Conservation (phyloP, 2,329 filamentous ascomycete species). For the Trichoderma gracile region DNA sequence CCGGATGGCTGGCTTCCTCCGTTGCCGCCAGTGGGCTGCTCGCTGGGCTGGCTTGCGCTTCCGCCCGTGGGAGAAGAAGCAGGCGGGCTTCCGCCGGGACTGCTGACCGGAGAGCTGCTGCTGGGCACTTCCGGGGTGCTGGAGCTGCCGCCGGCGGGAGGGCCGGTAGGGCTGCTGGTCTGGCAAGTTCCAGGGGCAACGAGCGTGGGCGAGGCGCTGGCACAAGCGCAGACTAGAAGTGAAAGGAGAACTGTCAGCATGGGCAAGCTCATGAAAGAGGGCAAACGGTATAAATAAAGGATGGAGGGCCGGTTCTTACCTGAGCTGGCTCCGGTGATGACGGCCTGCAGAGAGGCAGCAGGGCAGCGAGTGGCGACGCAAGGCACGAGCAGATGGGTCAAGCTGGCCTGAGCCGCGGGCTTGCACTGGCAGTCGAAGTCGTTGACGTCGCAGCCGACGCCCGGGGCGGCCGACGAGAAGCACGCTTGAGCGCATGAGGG, state of each 20-base stretch:
- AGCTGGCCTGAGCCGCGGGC: slow-evolving; percentile 29
- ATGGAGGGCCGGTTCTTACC: neutral
- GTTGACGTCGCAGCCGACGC: slow-evolving; percentile 32
- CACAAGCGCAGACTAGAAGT: slow-evolving; percentile 31
- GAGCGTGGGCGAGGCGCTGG: slow-evolving; percentile 16
- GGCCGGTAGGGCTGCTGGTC: no score
- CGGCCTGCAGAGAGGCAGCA: slow-evolving; percentile 29
- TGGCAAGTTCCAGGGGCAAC: no score
- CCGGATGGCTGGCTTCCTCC: slow-evolving; percentile 4
- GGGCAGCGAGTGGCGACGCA: slow-evolving; percentile 33
- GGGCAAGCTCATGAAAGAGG: no score
- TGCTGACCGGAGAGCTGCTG: neutral
- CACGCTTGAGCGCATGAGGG: slow-evolving; percentile 35
- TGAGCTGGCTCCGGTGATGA: slow-evolving; percentile 33
- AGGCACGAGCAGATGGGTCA: slow-evolving; percentile 33
- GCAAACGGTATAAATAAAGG: no score
- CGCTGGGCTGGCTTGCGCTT: neutral
- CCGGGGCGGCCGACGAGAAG: slow-evolving; percentile 34
- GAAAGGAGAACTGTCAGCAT: no score
- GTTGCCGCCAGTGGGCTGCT: slow-evolving; percentile 1
- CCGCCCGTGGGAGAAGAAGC: slow-evolving; percentile 1
- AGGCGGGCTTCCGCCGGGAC: slow-evolving; percentile 6
- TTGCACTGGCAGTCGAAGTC: slow-evolving; percentile 37
- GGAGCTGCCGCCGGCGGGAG: neutral
- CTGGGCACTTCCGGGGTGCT: no score